phyloP scores from a whole-genome alignment of 208 protist genomes.

The Leishmania gerbilli region DNA sequence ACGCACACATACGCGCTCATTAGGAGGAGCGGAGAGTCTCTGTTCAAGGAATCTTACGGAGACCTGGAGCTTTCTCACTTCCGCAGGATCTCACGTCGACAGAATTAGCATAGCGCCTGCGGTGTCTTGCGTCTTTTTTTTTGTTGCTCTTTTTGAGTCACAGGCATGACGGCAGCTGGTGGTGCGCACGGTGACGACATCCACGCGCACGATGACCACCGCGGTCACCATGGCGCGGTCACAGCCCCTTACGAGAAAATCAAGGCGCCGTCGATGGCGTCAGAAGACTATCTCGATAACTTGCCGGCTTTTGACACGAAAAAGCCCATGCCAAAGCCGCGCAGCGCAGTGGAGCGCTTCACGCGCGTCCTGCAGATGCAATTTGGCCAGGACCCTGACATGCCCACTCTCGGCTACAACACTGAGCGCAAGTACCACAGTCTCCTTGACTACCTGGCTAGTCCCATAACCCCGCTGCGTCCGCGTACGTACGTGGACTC shows the following conservation, averaged over 20 bases:
- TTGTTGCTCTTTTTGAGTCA: neutral
- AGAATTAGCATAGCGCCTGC: neutral
- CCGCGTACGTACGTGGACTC: slow-evolving; percentile 75
- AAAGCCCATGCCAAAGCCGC: slow-evolving; percentile 44
- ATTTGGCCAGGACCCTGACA: slow-evolving; percentile 68
- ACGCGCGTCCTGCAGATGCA: slow-evolving; percentile 59
- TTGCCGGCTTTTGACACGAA: slow-evolving; percentile 59
- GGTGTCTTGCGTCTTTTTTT: neutral
- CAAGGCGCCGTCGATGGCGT: slow-evolving; percentile 59
- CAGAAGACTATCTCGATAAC: slow-evolving; percentile 66
- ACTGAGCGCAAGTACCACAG: slow-evolving; percentile 57
- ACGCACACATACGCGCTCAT: neutral
- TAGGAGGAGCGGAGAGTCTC: neutral
- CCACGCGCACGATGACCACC: slow-evolving; percentile 15
- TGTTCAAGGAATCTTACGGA: neutral
- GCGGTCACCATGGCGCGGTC: slow-evolving; percentile 2
- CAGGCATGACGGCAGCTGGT: slow-evolving; percentile 2
- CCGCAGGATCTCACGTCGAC: neutral
- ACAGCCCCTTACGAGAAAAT: slow-evolving; percentile 33
- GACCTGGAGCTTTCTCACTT: neutral
- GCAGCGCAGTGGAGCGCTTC: slow-evolving; percentile 56
- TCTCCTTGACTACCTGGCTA: slow-evolving; percentile 65
- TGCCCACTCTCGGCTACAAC: slow-evolving; percentile 52
- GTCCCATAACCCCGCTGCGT: slow-evolving; percentile 50
- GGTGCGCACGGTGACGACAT: slow-evolving; percentile 12